Base-by-base conservation (phyloP, 2,329 filamentous ascomycete genomes). In the Xylariaceae sp. region DNA sequence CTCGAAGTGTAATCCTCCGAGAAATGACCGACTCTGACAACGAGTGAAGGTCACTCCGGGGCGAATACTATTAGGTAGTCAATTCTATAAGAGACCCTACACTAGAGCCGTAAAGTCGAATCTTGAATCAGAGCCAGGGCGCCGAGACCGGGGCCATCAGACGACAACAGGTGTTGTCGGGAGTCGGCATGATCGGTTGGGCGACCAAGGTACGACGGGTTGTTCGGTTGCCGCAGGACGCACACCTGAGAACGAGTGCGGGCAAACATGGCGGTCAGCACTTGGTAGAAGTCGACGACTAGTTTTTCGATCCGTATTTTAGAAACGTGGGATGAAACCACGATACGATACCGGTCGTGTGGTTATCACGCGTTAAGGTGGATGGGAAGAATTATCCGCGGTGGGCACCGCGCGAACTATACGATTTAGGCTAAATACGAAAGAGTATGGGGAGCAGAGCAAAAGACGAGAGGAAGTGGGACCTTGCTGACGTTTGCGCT, bases 391-490 rank as follows among this genome's bases (percentile, higher is more conserved):
- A 60, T 60, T 60, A 60, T 57, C 60, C 60, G 60, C 54, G 57
- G 57, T 60, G 54, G 56, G 26, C 56, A 46, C 53, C 20, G 50
- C 57, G 57, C 57, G 57, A 52, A 14, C 44, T 21, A 37, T 29
- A 9, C 23, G 9, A 62, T 62, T 62, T 44, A 62, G 60, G 54
- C 60, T 62, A 62, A 62, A 62, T 60, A 40, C 19, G 43, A 48
- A 50, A 40, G 21, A 52, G 23, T 9, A 26, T n/a, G n/a, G n/a
- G n/a, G n/a, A n/a, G n/a, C n/a, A n/a, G n/a, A n/a, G n/a, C n/a
- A n/a, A n/a, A n/a, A n/a, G n/a, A n/a, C n/a, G n/a, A n/a, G n/a
- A n/a, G n/a, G 23, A 26, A 26, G 23, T 4, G 23, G 23, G 9
- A 26, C n/a, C n/a, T n/a, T n/a, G n/a, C 23, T 26, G 9, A 26